Percentiles rank a stretch among this genome's conserved stretches.
These are phyloP conservation scores for Citrus mangshanensis DNA, from an alignment of 345 rosid species.

Conservation along the genomic window DNA sequence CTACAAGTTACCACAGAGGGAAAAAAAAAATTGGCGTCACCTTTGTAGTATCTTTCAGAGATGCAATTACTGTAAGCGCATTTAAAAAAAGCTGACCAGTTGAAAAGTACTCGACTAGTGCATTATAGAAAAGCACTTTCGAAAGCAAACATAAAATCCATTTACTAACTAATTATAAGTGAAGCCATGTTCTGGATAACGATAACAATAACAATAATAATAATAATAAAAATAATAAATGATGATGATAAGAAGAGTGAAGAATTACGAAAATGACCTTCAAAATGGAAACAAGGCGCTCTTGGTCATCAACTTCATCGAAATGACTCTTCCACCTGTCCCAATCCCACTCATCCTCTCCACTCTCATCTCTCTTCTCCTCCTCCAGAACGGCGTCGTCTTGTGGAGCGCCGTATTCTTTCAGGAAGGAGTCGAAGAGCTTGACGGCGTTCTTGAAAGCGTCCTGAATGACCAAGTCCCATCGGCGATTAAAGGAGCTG, in stretches of 20 bases:
- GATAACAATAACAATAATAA: neutral
- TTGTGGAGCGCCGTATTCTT: conserved; percentile 5
- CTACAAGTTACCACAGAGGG: neutral
- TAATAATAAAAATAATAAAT: neutral
- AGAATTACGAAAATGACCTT: conserved; percentile 36
- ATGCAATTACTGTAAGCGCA: neutral
- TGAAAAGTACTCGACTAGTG: neutral
- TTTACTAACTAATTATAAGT: too few species aligned
- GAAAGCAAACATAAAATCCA: neutral
- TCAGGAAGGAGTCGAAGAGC: conserved; percentile 49
- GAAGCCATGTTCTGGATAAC: neutral
- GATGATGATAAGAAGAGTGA: neutral
- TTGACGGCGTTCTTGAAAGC: conserved; percentile 46
- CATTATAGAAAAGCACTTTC: neutral
- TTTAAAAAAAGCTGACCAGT: neutral
- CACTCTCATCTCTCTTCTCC: conserved; percentile 7
- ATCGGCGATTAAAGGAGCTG: conserved; percentile 28
- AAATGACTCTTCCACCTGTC: conserved; percentile 86
- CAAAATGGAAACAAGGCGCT: conserved; percentile 65
- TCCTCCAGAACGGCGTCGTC: conserved; percentile 1
- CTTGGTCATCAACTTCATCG: conserved; percentile 71
- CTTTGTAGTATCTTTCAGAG: neutral
- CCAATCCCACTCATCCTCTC: conserved; percentile 76
- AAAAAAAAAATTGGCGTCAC: neutral
- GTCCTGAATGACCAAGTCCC: conserved; percentile 61